Conservation (phyloP, 805 yeast genomes). For the Cyberlindnera suaveolens region DNA sequence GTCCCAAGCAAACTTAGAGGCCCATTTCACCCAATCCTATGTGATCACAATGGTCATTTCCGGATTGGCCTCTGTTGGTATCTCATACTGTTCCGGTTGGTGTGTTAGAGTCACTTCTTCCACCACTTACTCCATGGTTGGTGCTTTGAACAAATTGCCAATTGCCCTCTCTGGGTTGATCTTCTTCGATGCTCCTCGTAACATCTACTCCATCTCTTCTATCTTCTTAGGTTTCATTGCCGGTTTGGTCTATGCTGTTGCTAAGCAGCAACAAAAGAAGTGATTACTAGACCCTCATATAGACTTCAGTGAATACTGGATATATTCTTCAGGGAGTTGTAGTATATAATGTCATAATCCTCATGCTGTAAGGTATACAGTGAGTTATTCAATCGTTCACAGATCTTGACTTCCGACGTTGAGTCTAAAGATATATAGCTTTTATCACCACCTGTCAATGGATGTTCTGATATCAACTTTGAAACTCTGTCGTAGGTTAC, state of each 20-base stretch:
- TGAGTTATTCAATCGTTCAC: too few relatives aligned
- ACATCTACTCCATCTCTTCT: slow-evolving; percentile 86
- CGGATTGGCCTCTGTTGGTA: slow-evolving; percentile 93
- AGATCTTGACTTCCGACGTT: too few relatives aligned
- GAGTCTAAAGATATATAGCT: too few relatives aligned
- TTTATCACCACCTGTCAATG: too few relatives aligned
- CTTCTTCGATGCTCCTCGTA: slow-evolving; percentile 92
- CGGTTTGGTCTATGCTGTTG: slow-evolving; percentile 92
- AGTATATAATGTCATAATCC: too few relatives aligned
- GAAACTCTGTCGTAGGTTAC: too few relatives aligned
- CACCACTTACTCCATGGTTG: slow-evolving; percentile 98
- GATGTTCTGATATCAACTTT: too few relatives aligned
- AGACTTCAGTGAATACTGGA: background rate
- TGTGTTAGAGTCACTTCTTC: slow-evolving; percentile 98
- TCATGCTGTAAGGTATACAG: too few relatives aligned
- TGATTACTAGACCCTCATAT: background rate
- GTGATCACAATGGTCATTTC: slow-evolving; percentile 81
- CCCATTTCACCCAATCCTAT: slow-evolving; percentile 70
- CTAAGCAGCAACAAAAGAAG: slow-evolving; percentile 62
- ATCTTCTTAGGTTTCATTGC: slow-evolving; percentile 91
- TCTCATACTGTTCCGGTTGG: slow-evolving; percentile 99
- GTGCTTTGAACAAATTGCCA: slow-evolving; percentile 97
- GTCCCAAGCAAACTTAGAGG: slow-evolving; percentile 70
- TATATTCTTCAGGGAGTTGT: background rate
- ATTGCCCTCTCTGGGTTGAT: slow-evolving; percentile 92